These are phyloP conservation scores for Blakeslea trispora DNA, from an alignment of 371 early-diverging fungal genomes.

Conservation along the genomic window DNA sequence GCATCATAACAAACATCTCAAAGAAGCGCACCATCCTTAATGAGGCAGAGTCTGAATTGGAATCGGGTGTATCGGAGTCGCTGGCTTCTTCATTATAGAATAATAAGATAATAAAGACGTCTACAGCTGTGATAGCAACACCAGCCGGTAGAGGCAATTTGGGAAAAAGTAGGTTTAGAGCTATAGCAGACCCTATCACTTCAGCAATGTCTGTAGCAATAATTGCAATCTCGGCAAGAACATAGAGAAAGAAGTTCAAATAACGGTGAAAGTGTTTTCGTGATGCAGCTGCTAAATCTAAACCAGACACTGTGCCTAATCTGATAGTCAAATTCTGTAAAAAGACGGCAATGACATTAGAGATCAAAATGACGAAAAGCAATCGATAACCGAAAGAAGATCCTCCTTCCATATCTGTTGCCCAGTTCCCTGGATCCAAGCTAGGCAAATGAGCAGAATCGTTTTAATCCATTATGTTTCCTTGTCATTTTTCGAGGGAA, in stretches of 20 bases:
- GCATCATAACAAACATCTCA: slow-evolving; percentile 69
- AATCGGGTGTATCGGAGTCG: slow-evolving; percentile 26
- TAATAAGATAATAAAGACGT: slow-evolving; percentile 73
- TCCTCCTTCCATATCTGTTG: slow-evolving; percentile 74
- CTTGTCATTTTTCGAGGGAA: no score
- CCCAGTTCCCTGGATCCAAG: slow-evolving; percentile 81
- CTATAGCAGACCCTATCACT: slow-evolving; percentile 86
- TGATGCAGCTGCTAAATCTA: slow-evolving; percentile 75
- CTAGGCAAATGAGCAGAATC: no score
- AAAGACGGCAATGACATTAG: slow-evolving; percentile 76
- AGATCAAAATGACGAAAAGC: slow-evolving; percentile 72
- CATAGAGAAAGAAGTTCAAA: slow-evolving; percentile 63
- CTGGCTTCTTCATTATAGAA: slow-evolving; percentile 60
- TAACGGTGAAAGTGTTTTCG: slow-evolving; percentile 57
- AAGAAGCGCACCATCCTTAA: slow-evolving; percentile 58
- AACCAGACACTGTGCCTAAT: slow-evolving; percentile 76
- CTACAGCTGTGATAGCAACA: slow-evolving; percentile 77
- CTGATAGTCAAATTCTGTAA: slow-evolving; percentile 79
- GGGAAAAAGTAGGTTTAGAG: slow-evolving; percentile 74
- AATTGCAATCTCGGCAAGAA: slow-evolving; percentile 76
- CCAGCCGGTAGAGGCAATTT: slow-evolving; percentile 71
- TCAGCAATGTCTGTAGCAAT: slow-evolving; percentile 81
- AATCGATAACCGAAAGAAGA: slow-evolving; percentile 75
- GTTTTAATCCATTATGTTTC: no score
- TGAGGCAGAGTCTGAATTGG: slow-evolving; percentile 27